Conservation (phyloP, 495 filamentous ascomycete genomes). For the Penicillium paradoxum region DNA sequence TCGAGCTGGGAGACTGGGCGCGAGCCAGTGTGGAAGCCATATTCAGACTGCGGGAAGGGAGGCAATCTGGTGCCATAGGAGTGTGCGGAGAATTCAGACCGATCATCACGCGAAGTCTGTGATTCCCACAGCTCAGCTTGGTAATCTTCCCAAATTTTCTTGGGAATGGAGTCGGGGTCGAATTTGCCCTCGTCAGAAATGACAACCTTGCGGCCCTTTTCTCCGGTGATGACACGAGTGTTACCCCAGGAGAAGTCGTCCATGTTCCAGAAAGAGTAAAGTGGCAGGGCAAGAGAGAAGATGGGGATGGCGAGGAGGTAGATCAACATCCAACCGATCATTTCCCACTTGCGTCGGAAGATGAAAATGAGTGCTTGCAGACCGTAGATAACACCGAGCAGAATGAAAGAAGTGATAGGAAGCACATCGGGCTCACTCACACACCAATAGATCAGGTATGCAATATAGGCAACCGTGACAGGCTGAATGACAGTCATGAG, state of each 20-base stretch:
- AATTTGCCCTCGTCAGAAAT: conserved; percentile 98
- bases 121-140: conserved; percentile 92
- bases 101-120: conserved; percentile 79
- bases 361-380: conserved; percentile 98
- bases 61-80: conserved; percentile 86
- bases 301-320: conserved; percentile 90
- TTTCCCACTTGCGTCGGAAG: conserved; percentile 92
- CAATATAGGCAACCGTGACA: conserved; percentile 85
- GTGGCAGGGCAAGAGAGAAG: conserved; percentile 82
- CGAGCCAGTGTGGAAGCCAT: conserved; percentile 47
- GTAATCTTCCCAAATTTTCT: conserved; percentile 99
- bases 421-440: conserved; percentile 54
- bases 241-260: conserved; percentile 99
- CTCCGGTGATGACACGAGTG: conserved; percentile 95
- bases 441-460: conserved; percentile 79
- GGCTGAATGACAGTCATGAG: conserved; percentile 88
- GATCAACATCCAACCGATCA: conserved; percentile 98
- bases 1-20: conserved; percentile 76
- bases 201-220: conserved; percentile 86
- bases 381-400: conserved; percentile 93
- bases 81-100: conserved; percentile 84
- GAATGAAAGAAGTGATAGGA: conserved; percentile 78
- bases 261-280: conserved; percentile 99
- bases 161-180: conserved; percentile 84
- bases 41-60: conserved; percentile 49